Evolutionary conservation across 2,329 filamentous ascomycete species (phyloP), one percentile per base, ranked within the genome.

Genomic region (Fusarium acutatum): DNA sequence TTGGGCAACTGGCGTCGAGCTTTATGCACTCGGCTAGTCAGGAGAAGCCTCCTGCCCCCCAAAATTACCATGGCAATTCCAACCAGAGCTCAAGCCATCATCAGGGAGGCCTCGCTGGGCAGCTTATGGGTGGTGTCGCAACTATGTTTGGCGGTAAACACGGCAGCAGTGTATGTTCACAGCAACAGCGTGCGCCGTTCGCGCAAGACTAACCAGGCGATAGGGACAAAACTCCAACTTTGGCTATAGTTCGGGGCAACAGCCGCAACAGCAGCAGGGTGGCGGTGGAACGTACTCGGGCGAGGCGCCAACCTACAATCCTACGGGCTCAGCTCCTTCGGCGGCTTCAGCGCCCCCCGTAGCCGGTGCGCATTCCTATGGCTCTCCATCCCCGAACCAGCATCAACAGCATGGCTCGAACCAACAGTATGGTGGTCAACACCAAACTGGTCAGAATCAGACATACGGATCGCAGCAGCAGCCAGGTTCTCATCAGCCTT

Each of bases 211-310:
- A 53, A 78, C 47, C 14, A 67, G 47, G 32, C 30, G 58, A 34
- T 71, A 88, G 84, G 83, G 84, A 67, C 86, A 90, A 72, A 88
- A 87, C 53, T 67, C 64, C 44, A 67, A 67, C 77, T 94, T 88
- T 78, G 91, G 90, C 37, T 92, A 92, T 28, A 88, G 88, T 75
- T 80, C 85, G 7, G 87, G 86, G 47, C 84, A 87, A 47, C 84
- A 87, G 49, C 68, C 65, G 13, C 67, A 72, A 43, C 67, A 70
- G 26, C 64, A 67, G 38, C 32, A 37, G 24, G 32, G 56, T 11
- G 38, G 61, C 14, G 57, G 60, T 14, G 71, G 71, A 47, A 54
- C 71, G 69, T 94, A 93, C 80, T 87, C 84, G 68, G 91, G 90
- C 62, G 85, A 88, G 64, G 89, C 91, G 43, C 92, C 92, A 18